Evolutionary conservation across 345 rosid species (phyloP), one percentile per base, ranked within the genome.

Genomic region (Populus euphratica): DNA sequence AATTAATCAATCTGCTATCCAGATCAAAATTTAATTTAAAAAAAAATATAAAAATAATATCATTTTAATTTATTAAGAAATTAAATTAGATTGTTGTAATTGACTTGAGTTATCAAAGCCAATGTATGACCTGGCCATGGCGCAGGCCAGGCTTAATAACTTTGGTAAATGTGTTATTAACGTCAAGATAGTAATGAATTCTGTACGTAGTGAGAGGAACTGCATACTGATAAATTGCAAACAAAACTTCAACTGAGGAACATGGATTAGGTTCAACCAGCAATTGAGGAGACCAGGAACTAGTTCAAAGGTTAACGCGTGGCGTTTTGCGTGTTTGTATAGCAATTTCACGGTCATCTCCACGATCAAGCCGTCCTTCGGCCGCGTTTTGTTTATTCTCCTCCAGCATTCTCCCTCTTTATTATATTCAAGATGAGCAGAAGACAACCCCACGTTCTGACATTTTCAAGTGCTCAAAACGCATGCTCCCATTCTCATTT

Each of bases 281-380:
- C 77, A 70, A 73, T 23, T 20, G 69, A 68, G 54, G 71, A 79
- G 89, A 88, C 90, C 86, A 29, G 64, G 87, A 86, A 77, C 88
- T 86, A 77, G 83, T 82, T 81, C 49, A 27, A 70, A 59, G 89
- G 82, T 80, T 84, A 73, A 76, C 81, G 62, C 83, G 91, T 86
- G 86, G 63, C 85, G 59, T 49, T 64, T 56, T 73, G 44, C 20
- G 36, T 56, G 47, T 43, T 43, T 68, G 59, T 67, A 68, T 79
- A 44, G 64, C 66, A 75, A 75, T 70, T 20, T 68, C 62, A 80
- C 61, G 68, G 78, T 84, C 86, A 83, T 69, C 84, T 78, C 85
- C 89, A 90, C 89, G 94, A 86, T 81, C 76, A 77, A 69, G 88
- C 86, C 87, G 83, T 79, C 86, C 88, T 76, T 21, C 6, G 8